Evolutionary conservation across 495 filamentous ascomycete genomes (phyloP), one percentile per base, ranked within the genome.

Genomic region (Penicillium robsamsonii): DNA sequence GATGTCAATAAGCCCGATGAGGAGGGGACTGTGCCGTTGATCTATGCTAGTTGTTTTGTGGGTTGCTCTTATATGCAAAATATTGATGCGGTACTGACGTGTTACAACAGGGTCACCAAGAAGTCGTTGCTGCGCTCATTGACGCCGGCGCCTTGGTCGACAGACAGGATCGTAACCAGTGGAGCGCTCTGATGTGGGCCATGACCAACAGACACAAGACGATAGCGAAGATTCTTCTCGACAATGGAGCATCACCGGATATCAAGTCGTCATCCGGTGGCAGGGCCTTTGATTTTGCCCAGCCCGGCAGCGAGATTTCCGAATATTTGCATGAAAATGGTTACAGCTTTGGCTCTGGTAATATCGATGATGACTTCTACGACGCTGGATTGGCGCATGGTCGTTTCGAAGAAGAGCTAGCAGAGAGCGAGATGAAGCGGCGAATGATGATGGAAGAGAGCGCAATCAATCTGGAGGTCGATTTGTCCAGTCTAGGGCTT

Each of bases 361-460:
- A 89, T n/a, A 84, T 95, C n/a, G 83, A 81, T 30, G 90, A 94
- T 68, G 94, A 99, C 70, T 97, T 97, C 65, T 99, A 99, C 69
- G 91, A 94, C 58, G 83, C 85, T 1, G 94, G 95, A 13, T 87
- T 97, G 62, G 92, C 88, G 3, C 91, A 97, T 67, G 93, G 96
- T 60, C 85, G 84, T 46, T 97, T 98, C 62, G 95, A 98, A 69
- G 91, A 98, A 64, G 94, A 97, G 62, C 85, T 97, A 80, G 92
- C 93, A 5, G 94, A 98, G 71, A 97, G 91, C 59, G 94, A 97
- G 71, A 84, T 96, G 82, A 89, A 91, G 62, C 81, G 93, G 53
- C 86, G 94, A 18, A 97, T 99, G 95, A 97, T 99, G 93, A 97
- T 97, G 94, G 97, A 97, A 87, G 95, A 99, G 70, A 99, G 94